Evolutionary conservation across 345 rosid species (phyloP).

Genomic region (Passiflora organensis): DNA sequence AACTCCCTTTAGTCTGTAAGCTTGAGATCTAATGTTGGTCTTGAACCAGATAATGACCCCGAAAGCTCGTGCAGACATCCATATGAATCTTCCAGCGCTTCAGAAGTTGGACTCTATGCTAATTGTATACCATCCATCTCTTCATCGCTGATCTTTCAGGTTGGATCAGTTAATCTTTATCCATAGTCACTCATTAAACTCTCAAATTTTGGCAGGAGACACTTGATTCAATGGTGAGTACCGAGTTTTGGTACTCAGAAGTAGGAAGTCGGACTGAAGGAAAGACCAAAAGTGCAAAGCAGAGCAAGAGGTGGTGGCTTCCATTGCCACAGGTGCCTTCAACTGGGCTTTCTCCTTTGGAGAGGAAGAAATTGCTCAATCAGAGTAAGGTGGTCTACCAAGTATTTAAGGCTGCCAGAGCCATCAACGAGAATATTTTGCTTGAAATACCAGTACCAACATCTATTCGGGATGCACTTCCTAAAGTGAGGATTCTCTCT

Average conservation of each 20-base stretch:
- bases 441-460: conserved; percentile 83
- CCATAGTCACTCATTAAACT: not conserved
- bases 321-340: conserved; percentile 84
- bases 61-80: conserved; percentile 86
- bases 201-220: conserved; percentile 51
- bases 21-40: conserved; percentile 16
- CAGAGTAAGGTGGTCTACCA: conserved; percentile 67
- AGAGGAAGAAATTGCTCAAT: conserved; percentile 52
- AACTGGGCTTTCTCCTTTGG: conserved; percentile 67
- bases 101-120: conserved; percentile 91
- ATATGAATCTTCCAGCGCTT: conserved; percentile 93
- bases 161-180: not conserved
- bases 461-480: conserved; percentile 65
- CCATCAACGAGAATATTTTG: conserved; percentile 74
- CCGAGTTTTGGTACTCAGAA: conserved; percentile 90
- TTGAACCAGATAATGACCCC: conserved; percentile 88
- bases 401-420: conserved; percentile 88
- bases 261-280: conserved; percentile 80
- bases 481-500: conserved; percentile 49
- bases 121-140: conserved; percentile 48
- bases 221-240: conserved; percentile 75
- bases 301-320: conserved; percentile 96
- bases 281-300: conserved; percentile 53
- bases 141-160: conserved; percentile 9
- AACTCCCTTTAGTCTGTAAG: conserved; percentile 7